A percentile compares a stretch with the other conserved stretches of the same genome.
Conservation (phyloP, 1,284 basidiomycete species). For the Ustilago tritici region DNA sequence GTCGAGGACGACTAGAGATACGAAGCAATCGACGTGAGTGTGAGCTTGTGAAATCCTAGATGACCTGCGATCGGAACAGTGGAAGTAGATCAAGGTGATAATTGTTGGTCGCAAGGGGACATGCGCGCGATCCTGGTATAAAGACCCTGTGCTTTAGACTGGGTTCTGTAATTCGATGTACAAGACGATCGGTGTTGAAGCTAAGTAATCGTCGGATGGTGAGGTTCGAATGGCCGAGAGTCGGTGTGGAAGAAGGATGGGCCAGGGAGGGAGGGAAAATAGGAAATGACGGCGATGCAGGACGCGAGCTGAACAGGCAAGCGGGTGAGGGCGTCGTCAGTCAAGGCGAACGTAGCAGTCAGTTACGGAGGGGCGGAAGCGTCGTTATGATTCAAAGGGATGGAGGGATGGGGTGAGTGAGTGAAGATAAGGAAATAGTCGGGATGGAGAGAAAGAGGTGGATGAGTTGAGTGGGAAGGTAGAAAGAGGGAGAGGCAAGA, state of each 20-base stretch:
- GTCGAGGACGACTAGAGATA: neutral
- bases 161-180: neutral
- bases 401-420: neutral
- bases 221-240: neutral
- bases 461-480: neutral
- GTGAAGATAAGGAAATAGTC: no score
- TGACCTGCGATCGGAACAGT: no score
- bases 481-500: neutral
- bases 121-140: neutral
- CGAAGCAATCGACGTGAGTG: neutral
- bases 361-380: neutral
- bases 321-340: conserved; percentile 10
- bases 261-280: neutral
- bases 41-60: no score
- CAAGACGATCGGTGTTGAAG: neutral
- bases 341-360: neutral
- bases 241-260: neutral
- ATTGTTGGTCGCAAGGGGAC: neutral
- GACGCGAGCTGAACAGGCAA: conserved; percentile 10
- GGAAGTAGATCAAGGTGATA: no score
- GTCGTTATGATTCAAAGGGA: neutral
- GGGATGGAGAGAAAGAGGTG: neutral
- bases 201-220: neutral
- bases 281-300: neutral
- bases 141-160: neutral